Evolutionary conservation across 257 asterid species (phyloP), one percentile per base, ranked within the genome.

Genomic region (Plantago major): DNA sequence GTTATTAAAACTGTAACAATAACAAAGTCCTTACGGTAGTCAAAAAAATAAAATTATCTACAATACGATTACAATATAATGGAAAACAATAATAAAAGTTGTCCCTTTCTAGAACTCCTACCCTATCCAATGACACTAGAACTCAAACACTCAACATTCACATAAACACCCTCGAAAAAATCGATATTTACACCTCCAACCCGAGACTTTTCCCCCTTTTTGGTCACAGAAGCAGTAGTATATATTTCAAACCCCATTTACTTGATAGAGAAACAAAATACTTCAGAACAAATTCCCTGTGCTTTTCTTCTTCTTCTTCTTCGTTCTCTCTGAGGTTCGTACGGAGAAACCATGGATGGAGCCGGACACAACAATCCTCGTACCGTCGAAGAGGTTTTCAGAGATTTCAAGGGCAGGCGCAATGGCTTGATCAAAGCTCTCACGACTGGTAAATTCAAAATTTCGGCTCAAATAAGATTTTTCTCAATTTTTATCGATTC

Each of bases 381-480:
- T 19, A 64, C 82, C 51, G 82, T 79, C 9, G 85, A 76, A 52
- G 82, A 79, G 64, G 80, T 79, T 67, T 76, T 71, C 66, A 42
- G 75, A 22, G 85, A 79, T 71, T 79, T 79, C 66, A 76, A 71
- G 45, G 82, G 82, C 66, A 67, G 85, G 54, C 80, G 85, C 50
- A 71, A 64, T 65, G 85, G 85, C 72, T 71, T 79, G 73, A 79
- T 79, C 78, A 79, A 68, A 76, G 85, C 82, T 73, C 77, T 79
- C 63, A 76, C 85, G 52, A 28, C 70, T 17, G 82, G 85, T 73
- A 71, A 11, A 37, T 6, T 54, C 50, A 28, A 57, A 3, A 6
- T 17, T 15, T 61, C 9, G 19, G 0, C 19, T 28, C 0, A 15
- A 11, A 16, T 42, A 45, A 1, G 0, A 42, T 26, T 37, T 15